These are phyloP conservation scores for Xylariaceae sp. DNA, from an alignment of 2,329 filamentous ascomycete species.

Conservation along the genomic window DNA sequence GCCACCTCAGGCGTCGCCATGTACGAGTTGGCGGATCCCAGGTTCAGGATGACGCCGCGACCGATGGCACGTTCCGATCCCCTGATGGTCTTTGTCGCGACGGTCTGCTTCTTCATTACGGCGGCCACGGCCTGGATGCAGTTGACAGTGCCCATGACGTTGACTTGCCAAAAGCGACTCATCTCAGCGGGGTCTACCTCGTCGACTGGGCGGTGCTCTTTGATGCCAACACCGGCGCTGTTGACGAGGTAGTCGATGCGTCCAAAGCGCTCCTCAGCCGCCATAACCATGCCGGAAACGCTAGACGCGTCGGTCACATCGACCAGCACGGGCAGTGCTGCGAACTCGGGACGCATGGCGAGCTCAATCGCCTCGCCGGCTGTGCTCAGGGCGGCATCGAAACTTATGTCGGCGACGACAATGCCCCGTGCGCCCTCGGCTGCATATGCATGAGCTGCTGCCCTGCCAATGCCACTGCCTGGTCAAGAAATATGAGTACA, in stretches of 20 bases:
- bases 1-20: conserved; percentile 7
- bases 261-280: conserved; percentile 9
- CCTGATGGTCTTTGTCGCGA: not conserved
- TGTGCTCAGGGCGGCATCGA: conserved; percentile 11
- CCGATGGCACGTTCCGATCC: not conserved
- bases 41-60: conserved; percentile 11
- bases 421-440: conserved; percentile 14
- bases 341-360: conserved; percentile 13
- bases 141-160: conserved; percentile 9
- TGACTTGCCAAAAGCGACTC: conserved; percentile 11
- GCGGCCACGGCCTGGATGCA: conserved; percentile 3
- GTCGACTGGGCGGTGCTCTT: conserved; percentile 1
- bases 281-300: conserved; percentile 12
- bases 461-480: conserved; percentile 22
- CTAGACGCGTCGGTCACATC: conserved; percentile 10
- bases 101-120: conserved; percentile 7
- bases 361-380: conserved; percentile 3
- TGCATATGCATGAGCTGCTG: conserved; percentile 10
- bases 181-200: conserved; percentile 5
- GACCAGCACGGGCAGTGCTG: conserved; percentile 10
- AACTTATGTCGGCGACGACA: conserved; percentile 16
- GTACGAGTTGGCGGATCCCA: conserved; percentile 9
- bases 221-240: conserved; percentile 14
- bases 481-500: too few relatives aligned
- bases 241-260: conserved; percentile 20